These are phyloP conservation scores for Stephania japonica DNA, from an alignment of 164 flowering plant species.

Conservation along the genomic window DNA sequence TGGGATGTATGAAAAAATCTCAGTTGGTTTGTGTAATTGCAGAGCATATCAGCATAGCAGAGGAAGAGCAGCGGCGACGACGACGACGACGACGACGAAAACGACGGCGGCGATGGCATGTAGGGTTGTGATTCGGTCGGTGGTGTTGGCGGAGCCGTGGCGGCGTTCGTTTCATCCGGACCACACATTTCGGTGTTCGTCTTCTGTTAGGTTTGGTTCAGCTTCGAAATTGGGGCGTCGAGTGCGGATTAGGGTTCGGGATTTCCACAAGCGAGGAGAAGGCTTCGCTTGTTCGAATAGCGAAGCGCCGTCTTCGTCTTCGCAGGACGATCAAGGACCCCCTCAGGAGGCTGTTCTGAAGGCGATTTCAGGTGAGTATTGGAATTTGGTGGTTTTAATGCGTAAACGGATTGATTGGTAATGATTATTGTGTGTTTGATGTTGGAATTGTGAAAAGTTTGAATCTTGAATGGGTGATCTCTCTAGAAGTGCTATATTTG, in stretches of 20 bases:
- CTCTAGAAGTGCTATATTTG: not conserved
- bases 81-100: not conserved
- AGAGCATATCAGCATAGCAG: not conserved
- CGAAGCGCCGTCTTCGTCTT: constrained; percentile 15
- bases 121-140: constrained; percentile 37
- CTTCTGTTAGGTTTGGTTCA: constrained; percentile 9
- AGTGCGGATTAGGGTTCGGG: constrained; percentile 15
- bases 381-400: not conserved
- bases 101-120: constrained; percentile 22
- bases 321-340: constrained; percentile 54
- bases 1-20: not conserved
- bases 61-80: not conserved
- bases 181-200: constrained; percentile 13
- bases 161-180: constrained; percentile 24
- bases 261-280: constrained; percentile 9
- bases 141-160: constrained; percentile 41
- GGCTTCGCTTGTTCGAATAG: constrained; percentile 27
- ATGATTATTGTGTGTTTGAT: not conserved
- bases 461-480: not conserved
- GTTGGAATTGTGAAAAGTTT: not conserved
- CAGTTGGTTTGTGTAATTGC: not conserved
- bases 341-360: constrained; percentile 94
- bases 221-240: not conserved
- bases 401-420: no score
- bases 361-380: constrained; percentile 67